Evolutionary conservation across 75 land plant genomes (phyloP).

Genomic region (Sequoiadendron giganteum): DNA sequence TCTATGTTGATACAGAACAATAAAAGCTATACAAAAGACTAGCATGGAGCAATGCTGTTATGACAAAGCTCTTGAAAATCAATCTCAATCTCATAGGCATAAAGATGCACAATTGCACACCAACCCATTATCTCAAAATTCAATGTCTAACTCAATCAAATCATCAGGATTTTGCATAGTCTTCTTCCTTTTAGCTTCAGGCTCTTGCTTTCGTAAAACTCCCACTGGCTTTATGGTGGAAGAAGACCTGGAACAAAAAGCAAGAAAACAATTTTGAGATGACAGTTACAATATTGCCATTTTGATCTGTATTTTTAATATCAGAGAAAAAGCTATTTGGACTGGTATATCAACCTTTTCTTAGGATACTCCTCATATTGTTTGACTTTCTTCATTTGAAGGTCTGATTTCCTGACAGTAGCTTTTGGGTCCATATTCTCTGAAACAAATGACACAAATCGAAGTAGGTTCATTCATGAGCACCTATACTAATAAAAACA

Average conservation of each 20-base stretch:
- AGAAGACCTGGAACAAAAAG: constrained; percentile 8
- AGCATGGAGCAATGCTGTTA: neutral
- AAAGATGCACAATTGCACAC: neutral
- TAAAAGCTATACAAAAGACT: neutral
- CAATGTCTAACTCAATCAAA: constrained; percentile 52
- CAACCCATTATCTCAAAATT: constrained; percentile 42
- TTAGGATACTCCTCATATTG: constrained; percentile 2
- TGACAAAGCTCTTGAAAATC: neutral
- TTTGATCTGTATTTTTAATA: neutral
- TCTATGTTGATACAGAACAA: neutral
- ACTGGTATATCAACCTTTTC: constrained; percentile 2
- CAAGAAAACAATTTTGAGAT: neutral
- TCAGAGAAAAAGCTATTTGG: neutral
- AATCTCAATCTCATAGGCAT: neutral
- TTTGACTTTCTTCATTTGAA: constrained; percentile 9
- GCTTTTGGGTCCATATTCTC: constrained; percentile 19
- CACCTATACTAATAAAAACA: neutral
- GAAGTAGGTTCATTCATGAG: neutral
- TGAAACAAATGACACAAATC: neutral
- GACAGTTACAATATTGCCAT: neutral
- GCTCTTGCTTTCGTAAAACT: constrained; percentile 14
- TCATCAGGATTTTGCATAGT: constrained; percentile 17
- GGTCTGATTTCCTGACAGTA: neutral
- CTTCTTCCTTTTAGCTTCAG: constrained; percentile 33
- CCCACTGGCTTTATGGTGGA: constrained; percentile 6